A percentile compares a stretch with the other conserved stretches of the same genome.
Evolutionary conservation across 2,329 filamentous ascomycete species (phyloP).

Genomic region (Tolypocladium endophyticum): DNA sequence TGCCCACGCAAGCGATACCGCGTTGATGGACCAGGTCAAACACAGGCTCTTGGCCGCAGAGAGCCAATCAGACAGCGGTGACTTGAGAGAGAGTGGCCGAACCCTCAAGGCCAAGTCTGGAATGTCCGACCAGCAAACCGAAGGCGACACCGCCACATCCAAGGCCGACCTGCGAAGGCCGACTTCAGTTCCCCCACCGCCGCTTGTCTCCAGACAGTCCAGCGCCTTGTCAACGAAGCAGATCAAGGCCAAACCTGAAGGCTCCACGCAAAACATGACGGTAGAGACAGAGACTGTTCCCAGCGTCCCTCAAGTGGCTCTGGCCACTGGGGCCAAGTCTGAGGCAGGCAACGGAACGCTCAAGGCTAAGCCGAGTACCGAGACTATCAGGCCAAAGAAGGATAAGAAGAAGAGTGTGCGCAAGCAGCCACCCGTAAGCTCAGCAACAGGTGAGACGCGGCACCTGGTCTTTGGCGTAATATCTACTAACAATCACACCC

Average conservation of each 20-base stretch:
- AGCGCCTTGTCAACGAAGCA: constrained; percentile 53
- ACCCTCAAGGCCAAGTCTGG: constrained; percentile 36
- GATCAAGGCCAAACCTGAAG: constrained; percentile 62
- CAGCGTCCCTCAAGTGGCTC: constrained; percentile 74
- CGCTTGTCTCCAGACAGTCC: constrained; percentile 53
- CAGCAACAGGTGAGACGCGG: constrained; percentile 57
- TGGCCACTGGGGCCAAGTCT: constrained; percentile 54
- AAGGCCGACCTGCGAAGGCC: constrained; percentile 30
- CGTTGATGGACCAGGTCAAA: constrained; percentile 37
- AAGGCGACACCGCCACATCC: constrained; percentile 54
- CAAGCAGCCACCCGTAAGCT: constrained; percentile 61
- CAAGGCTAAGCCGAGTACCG: constrained; percentile 79
- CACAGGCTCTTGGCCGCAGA: constrained; percentile 34
- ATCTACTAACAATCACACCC: constrained; percentile 1
- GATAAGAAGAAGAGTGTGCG: constrained; percentile 73
- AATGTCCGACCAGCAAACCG: constrained; percentile 42
- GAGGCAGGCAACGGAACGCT: constrained; percentile 62
- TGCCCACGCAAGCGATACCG: constrained; percentile 31
- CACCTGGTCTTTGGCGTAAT: background rate
- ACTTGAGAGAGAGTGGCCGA: constrained; percentile 26
- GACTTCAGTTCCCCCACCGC: constrained; percentile 40
- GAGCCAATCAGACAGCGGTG: constrained; percentile 27
- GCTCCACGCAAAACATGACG: constrained; percentile 82
- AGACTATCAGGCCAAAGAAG: constrained; percentile 91
- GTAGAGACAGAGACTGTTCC: constrained; percentile 95